Conservation (phyloP, 2,329 filamentous ascomycete genomes). For the Dendryphion nanum region DNA sequence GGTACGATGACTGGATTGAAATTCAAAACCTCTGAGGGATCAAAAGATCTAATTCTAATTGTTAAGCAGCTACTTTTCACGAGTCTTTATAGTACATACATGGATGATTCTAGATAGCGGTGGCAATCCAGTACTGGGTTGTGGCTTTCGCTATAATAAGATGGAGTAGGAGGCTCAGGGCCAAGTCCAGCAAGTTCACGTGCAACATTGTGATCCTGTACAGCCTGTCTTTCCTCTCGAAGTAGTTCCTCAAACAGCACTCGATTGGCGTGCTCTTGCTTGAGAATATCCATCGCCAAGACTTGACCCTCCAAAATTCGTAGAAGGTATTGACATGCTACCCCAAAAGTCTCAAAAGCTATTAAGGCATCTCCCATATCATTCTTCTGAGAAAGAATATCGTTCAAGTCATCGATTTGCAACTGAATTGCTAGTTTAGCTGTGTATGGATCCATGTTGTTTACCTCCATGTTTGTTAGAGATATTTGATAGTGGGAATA, state of each 20-base stretch:
- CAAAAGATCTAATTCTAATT: too few species aligned
- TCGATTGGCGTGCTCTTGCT: slow-evolving; percentile 4
- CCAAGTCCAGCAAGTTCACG: slow-evolving; percentile 1
- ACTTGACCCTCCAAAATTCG: slow-evolving; percentile 5
- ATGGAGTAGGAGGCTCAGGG: too few species aligned
- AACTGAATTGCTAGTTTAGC: slow-evolving; percentile 9
- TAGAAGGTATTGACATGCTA: neutral
- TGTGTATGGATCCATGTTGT: slow-evolving; percentile 7
- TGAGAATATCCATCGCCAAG: slow-evolving; percentile 10
- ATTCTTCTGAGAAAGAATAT: slow-evolving; percentile 2
- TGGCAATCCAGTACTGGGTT: too few species aligned
- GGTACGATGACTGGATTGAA: too few species aligned
- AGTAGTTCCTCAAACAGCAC: slow-evolving; percentile 3
- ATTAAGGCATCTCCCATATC: slow-evolving; percentile 2
- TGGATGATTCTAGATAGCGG: too few species aligned
- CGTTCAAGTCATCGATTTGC: slow-evolving; percentile 11
- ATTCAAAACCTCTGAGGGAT: too few species aligned
- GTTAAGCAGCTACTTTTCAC: too few species aligned
- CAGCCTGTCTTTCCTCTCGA: slow-evolving; percentile 13
- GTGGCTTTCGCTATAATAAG: too few species aligned
- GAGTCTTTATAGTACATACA: too few species aligned
- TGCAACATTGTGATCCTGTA: slow-evolving; percentile 10
- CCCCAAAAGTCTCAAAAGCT: slow-evolving; percentile 4
- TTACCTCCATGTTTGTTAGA: slow-evolving; percentile 6
- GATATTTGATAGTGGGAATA: too few species aligned